Evolutionary conservation across 805 yeast genomes (phyloP).

Genomic region (Tetrapisispora namnaoensis): DNA sequence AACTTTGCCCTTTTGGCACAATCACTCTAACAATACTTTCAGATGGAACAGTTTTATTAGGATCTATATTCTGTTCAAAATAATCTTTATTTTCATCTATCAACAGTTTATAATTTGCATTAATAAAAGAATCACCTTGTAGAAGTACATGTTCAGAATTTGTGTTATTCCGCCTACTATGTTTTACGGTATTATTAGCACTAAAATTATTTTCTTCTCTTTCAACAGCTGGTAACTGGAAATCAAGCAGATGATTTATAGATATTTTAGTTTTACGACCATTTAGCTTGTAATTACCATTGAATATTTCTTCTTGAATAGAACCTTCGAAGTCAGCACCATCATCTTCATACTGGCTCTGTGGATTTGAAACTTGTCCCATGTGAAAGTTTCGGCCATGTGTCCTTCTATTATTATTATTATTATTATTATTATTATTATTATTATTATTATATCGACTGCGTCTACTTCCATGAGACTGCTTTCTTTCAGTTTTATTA

Average conservation of each 20-base stretch:
- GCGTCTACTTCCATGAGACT: neutral
- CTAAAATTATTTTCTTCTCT: constrained; percentile 6
- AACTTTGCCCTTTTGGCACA: constrained; percentile 64
- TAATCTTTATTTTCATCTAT: constrained; percentile 56
- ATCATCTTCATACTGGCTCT: neutral
- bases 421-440: neutral
- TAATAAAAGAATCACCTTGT: constrained; percentile 60
- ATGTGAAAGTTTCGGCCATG: neutral
- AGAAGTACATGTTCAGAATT: constrained; percentile 35
- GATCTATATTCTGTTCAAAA: constrained; percentile 52
- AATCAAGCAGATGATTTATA: constrained; percentile 59
- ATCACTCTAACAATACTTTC: constrained; percentile 58
- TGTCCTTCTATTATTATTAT: neutral
- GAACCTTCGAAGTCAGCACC: constrained; percentile 7
- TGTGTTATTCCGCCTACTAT: constrained; percentile 21
- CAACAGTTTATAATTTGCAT: constrained; percentile 75
- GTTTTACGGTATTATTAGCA: constrained; percentile 13
- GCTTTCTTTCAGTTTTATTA: neutral
- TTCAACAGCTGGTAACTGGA: constrained; percentile 38
- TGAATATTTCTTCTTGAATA: constrained; percentile 29
- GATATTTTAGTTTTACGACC: constrained; percentile 38
- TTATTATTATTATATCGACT: constrained; percentile 1
- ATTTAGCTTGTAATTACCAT: constrained; percentile 26
- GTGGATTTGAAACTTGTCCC: neutral
- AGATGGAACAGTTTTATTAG: constrained; percentile 61